Conservation (phyloP, 2,329 filamentous ascomycete genomes). For the Bipolaris gigantea region DNA sequence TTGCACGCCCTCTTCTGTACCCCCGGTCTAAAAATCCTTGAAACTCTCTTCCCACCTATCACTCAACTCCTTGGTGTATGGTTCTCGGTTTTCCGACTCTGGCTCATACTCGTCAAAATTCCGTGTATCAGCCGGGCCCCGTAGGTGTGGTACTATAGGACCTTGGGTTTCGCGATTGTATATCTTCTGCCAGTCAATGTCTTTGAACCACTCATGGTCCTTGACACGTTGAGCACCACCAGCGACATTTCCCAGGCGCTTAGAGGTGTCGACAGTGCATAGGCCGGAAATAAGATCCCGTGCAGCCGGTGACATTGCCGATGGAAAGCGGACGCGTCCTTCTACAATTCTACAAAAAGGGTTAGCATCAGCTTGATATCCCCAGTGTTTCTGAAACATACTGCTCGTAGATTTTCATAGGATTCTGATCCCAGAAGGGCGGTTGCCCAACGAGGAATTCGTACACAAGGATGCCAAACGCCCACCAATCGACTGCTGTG, state of each 20-base stretch:
- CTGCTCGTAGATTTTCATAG: slow-evolving; percentile 82
- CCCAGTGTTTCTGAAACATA: slow-evolving; percentile 23
- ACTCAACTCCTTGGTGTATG: slow-evolving; percentile 70
- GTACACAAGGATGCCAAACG: slow-evolving; percentile 79
- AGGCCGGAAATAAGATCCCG: slow-evolving; percentile 75
- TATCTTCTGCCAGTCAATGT: slow-evolving; percentile 73
- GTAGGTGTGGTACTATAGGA: slow-evolving; percentile 74
- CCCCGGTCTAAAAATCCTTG: slow-evolving; percentile 64
- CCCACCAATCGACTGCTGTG: slow-evolving; percentile 84
- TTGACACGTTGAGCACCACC: slow-evolving; percentile 74
- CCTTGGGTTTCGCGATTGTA: slow-evolving; percentile 65
- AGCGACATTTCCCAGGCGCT: slow-evolving; percentile 75
- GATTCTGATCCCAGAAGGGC: slow-evolving; percentile 84
- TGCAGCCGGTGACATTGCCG: slow-evolving; percentile 67
- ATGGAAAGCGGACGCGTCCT: slow-evolving; percentile 74
- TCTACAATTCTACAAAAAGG: slow-evolving; percentile 67
- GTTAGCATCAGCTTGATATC: neutral
- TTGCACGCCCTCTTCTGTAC: too few relatives aligned
- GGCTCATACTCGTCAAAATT: slow-evolving; percentile 86
- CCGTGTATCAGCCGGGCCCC: slow-evolving; percentile 72
- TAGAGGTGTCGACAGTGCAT: slow-evolving; percentile 77
- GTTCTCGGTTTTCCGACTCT: slow-evolving; percentile 65
- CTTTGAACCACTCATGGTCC: slow-evolving; percentile 72
- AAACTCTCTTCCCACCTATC: slow-evolving; percentile 72
- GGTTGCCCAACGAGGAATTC: slow-evolving; percentile 85